A percentile compares a stretch with the other conserved stretches of the same genome.
Evolutionary conservation across 768 basidiomycete species (phyloP).

Genomic region (Crepidotus variabilis): DNA sequence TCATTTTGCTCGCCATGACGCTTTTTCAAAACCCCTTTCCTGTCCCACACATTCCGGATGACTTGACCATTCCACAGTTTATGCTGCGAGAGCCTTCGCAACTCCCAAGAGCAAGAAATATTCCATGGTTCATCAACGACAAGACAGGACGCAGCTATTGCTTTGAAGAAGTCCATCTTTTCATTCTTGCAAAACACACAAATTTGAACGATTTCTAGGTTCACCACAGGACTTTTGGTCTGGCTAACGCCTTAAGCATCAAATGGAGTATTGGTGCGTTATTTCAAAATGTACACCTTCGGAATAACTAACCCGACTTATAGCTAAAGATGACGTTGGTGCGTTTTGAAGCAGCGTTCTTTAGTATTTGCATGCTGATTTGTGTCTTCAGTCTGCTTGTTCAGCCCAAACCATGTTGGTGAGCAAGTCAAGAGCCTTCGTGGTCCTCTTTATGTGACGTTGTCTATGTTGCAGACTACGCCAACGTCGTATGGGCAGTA

Average conservation of each 20-base stretch:
- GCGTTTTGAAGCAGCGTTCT: constrained; percentile 12
- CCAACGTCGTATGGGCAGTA: constrained; percentile 52
- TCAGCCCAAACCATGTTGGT: constrained; percentile 66
- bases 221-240: constrained; percentile 38
- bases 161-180: constrained; percentile 49
- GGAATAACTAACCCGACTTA: constrained; percentile 3
- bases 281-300: not conserved
- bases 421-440: too few species aligned
- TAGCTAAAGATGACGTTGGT: constrained; percentile 55
- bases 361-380: not conserved
- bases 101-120: constrained; percentile 39
- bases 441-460: not conserved
- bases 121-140: constrained; percentile 62
- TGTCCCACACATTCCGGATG: constrained; percentile 50
- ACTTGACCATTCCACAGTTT: constrained; percentile 66
- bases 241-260: constrained; percentile 50
- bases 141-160: constrained; percentile 39
- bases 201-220: constrained; percentile 15
- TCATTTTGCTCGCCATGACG: constrained; percentile 21
- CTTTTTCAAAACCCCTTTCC: constrained; percentile 28
- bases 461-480: constrained; percentile 40
- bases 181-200: not conserved
- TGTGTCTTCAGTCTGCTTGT: constrained; percentile 46
- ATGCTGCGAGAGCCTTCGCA: constrained; percentile 46
- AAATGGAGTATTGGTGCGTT: constrained; percentile 46